Base-by-base conservation (phyloP, 2,329 filamentous ascomycete genomes). In the Pseudohalonectria lignicola region DNA sequence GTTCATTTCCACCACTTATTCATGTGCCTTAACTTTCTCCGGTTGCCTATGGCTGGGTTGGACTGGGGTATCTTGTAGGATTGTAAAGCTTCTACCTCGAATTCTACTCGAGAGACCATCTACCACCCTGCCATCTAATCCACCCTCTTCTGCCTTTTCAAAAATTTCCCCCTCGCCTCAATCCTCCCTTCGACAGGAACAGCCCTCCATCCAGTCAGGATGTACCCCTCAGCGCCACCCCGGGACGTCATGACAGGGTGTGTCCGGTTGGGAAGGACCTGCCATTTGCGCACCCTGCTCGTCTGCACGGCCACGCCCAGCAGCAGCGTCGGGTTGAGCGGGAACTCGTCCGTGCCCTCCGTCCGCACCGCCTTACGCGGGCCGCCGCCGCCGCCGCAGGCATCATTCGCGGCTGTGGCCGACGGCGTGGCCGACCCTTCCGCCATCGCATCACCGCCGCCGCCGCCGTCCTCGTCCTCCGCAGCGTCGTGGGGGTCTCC, bases 191-290 rank as follows among this genome's bases (percentile, higher is more conserved):
- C 75, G 0, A 83, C 77, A 0, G 92, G 92, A 33, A 90, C 63
- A 1, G 92, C 86, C 47, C 79, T 75, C 55, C 82, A 85, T 0
- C 74, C 90, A 20, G 86, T 90, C 48, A 96, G 87, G 4, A 98
- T 56, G 56, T 86, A 98, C 0, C 92, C 92, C 53, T 96, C 90
- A 0, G 86, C 78, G 1, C 90, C 90, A 16, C 92, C 92, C 30
- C 75, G 73, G 28, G 79, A 79, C 42, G 85, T 94, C 92, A 98
- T 98, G 39, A 93, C 60, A 6, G 92, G 92, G 62, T 98, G 92
- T 37, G 92, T 96, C 39, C 92, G 68, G 1, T 86, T 85, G 0
- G 92, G 92, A 34, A 98, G 59, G 2, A 95, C 88, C 64, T 98
- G 92, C 85, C 86, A 96, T 38, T 76, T 69, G 44, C 83, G 71